These are phyloP conservation scores for Euryodendron excelsum DNA, from an alignment of 148 eudicot genomes.

Conservation along the genomic window DNA sequence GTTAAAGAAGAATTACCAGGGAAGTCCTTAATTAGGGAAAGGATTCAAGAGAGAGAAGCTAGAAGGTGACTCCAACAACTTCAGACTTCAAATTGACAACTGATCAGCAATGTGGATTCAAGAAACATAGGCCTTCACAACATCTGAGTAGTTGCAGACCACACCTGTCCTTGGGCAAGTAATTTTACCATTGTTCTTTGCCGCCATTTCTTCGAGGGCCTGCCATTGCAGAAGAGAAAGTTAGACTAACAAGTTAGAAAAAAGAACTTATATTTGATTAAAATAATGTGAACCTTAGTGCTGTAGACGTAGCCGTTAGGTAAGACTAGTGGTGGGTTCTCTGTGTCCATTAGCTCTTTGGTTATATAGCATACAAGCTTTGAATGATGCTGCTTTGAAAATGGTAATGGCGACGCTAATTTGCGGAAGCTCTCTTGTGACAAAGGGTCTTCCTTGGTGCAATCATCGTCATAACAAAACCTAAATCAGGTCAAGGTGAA, in stretches of 20 bases:
- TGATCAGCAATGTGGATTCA: slow-evolving; percentile 20
- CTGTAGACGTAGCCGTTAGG: slow-evolving; percentile 97
- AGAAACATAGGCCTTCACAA: slow-evolving; percentile 75
- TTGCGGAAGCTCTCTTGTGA: slow-evolving; percentile 96
- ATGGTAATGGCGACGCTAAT: slow-evolving; percentile 76
- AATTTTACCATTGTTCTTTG: slow-evolving; percentile 70
- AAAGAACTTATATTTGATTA: background rate
- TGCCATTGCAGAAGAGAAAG: slow-evolving; percentile 31
- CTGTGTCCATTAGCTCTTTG: slow-evolving; percentile 98
- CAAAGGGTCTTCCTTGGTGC: slow-evolving; percentile 92
- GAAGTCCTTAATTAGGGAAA: background rate
- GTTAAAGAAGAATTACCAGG: background rate
- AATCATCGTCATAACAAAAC: slow-evolving; percentile 87
- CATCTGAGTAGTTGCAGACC: slow-evolving; percentile 62
- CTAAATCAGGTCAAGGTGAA: slow-evolving; percentile 61
- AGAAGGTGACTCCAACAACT: background rate
- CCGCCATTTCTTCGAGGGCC: slow-evolving; percentile 98
- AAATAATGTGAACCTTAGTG: slow-evolving; percentile 61
- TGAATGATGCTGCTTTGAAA: slow-evolving; percentile 98
- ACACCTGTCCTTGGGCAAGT: slow-evolving; percentile 87
- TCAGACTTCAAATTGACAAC: slow-evolving; percentile 7
- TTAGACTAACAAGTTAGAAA: background rate
- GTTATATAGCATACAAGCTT: slow-evolving; percentile 96
- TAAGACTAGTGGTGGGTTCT: slow-evolving; percentile 94
- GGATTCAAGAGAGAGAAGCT: background rate